Evolutionary conservation across 345 rosid species (phyloP).

Genomic region (Salix suchowensis): DNA sequence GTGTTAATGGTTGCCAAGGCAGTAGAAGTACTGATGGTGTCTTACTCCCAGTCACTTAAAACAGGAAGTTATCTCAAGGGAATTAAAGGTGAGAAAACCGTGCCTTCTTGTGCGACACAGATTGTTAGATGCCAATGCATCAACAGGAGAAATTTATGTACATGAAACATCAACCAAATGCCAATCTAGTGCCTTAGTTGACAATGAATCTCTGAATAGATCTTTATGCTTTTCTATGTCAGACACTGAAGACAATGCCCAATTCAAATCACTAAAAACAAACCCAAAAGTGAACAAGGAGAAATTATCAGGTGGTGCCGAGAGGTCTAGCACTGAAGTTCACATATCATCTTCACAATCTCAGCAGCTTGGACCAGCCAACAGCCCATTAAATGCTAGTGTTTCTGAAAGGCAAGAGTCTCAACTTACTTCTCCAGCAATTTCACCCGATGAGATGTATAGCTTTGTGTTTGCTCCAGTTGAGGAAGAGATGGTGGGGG

Average conservation of each 20-base stretch:
- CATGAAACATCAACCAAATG: conserved; percentile 33
- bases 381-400: conserved; percentile 45
- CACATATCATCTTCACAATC: conserved; percentile 32
- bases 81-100: conserved; percentile 44
- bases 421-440: conserved; percentile 67
- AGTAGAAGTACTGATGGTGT: conserved; percentile 68
- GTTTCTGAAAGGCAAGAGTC: conserved; percentile 56
- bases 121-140: conserved; percentile 22
- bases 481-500: conserved; percentile 84
- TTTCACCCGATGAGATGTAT: conserved; percentile 94
- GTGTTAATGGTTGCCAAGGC: conserved; percentile 69
- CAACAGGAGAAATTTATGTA: conserved; percentile 39
- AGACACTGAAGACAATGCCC: conserved; percentile 47
- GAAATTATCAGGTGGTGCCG: conserved; percentile 27
- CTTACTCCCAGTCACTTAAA: conserved; percentile 64
- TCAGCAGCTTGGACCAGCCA: conserved; percentile 37
- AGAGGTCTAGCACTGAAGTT: conserved; percentile 30
- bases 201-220: conserved; percentile 32
- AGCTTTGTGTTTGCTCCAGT: conserved; percentile 74
- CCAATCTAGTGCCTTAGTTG: conserved; percentile 24
- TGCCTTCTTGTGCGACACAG: conserved; percentile 33
- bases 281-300: conserved; percentile 38
- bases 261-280: conserved; percentile 32
- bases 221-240: conserved; percentile 42
- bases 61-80: conserved; percentile 64